A percentile compares a stretch with the other conserved stretches of the same genome.
Conservation (phyloP, 23 red algal species). For the Gracilaria domingensis region DNA sequence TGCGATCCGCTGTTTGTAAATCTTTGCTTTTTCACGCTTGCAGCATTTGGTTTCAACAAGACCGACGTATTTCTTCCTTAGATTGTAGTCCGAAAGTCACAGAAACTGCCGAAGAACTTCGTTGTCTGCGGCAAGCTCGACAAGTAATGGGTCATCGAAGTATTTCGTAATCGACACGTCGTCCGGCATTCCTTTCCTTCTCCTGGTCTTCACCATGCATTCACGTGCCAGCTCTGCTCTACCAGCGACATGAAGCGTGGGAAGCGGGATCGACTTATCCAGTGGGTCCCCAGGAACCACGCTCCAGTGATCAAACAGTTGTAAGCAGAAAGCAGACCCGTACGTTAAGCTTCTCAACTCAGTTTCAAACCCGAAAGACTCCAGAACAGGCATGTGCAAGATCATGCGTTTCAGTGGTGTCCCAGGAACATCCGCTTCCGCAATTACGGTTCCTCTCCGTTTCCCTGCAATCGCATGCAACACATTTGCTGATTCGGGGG, state of each 20-base stretch:
- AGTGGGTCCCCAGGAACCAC: conserved; percentile 89
- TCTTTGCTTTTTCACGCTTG: conserved; percentile 37
- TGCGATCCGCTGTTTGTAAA: conserved; percentile 43
- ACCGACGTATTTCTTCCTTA: background rate
- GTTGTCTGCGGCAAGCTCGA: conserved; percentile 64
- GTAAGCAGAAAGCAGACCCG: conserved; percentile 67
- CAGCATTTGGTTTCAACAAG: too few relatives aligned
- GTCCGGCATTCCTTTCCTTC: conserved; percentile 83
- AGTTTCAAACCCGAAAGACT: conserved; percentile 88
- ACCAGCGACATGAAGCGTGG: conserved; percentile 70
- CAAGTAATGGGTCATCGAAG: conserved; percentile 86
- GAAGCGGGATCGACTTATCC: conserved; percentile 73
- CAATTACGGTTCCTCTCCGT: conserved; percentile 73
- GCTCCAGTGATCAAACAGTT: conserved; percentile 92
- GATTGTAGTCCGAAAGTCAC: background rate
- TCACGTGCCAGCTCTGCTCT: conserved; percentile 79
- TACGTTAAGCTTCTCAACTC: conserved; percentile 80
- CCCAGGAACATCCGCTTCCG: conserved; percentile 63
- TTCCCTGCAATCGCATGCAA: conserved; percentile 66
- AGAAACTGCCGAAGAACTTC: conserved; percentile 61
- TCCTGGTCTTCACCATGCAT: conserved; percentile 91
- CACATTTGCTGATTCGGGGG: conserved; percentile 52
- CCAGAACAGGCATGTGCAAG: conserved; percentile 84
- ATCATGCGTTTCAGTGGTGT: conserved; percentile 69
- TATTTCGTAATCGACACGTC: conserved; percentile 80